A percentile compares a stretch with the other conserved stretches of the same genome.
Evolutionary conservation across 129 eudicot genomes (phyloP).

Genomic region (Calendula officinalis): DNA sequence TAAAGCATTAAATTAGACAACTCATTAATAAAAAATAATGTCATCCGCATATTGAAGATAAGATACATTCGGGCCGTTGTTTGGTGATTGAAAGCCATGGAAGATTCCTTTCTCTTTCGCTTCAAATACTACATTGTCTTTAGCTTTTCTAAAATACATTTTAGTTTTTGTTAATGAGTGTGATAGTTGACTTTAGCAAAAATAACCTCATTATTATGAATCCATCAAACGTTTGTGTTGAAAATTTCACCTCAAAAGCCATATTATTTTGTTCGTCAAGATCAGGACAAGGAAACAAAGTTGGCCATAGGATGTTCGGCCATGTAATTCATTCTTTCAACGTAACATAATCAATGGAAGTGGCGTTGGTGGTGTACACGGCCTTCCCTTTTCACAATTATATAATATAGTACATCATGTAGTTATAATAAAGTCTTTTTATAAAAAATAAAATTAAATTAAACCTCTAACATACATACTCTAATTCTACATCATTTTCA

Average conservation of each 20-base stretch:
- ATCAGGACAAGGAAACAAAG: slow-evolving; percentile 21
- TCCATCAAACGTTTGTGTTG: slow-evolving; percentile 12
- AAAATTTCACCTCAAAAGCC: slow-evolving; percentile 6
- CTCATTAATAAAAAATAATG: too few relatives aligned
- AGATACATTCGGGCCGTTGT: too few relatives aligned
- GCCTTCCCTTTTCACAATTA: slow-evolving; percentile 4
- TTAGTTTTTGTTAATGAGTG: neutral
- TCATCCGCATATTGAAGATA: too few relatives aligned
- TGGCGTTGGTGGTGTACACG: slow-evolving; percentile 8
- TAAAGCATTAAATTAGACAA: too few relatives aligned
- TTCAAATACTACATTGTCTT: neutral
- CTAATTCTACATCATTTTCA: too few relatives aligned
- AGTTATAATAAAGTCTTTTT: neutral
- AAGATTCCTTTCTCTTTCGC: neutral
- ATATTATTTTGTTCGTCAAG: slow-evolving; percentile 6
- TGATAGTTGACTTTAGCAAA: neutral
- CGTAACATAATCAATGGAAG: too few relatives aligned
- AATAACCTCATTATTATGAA: slow-evolving; percentile 12
- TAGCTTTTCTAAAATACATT: neutral
- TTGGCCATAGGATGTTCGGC: slow-evolving; percentile 14
- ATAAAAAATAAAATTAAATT: too few relatives aligned
- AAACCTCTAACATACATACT: too few relatives aligned
- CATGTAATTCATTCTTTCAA: slow-evolving; percentile 4
- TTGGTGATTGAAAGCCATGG: neutral
- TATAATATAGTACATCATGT: neutral